Evolutionary conservation across 2,329 filamentous ascomycete species (phyloP).

Genomic region (Gremmenia infestans): DNA sequence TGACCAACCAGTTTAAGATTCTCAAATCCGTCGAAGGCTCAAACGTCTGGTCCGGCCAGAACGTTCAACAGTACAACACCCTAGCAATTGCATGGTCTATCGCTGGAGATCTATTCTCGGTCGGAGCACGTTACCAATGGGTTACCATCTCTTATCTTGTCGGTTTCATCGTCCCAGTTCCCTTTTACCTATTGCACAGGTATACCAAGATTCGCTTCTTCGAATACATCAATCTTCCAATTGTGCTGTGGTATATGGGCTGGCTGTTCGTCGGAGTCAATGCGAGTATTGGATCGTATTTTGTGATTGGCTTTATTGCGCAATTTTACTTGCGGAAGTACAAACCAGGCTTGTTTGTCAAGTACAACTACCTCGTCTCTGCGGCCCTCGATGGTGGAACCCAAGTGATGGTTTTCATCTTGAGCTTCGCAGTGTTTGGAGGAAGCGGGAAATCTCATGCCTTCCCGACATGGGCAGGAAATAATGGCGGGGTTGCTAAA

Average conservation of each 20-base stretch:
- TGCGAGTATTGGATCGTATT: conserved; percentile 33
- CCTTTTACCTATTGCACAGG: conserved; percentile 29
- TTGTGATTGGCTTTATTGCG: conserved; percentile 33
- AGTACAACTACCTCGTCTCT: conserved; percentile 73
- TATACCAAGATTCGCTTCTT: conserved; percentile 23
- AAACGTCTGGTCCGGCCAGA: conserved; percentile 44
- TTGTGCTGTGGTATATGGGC: conserved; percentile 40
- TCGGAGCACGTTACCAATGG: conserved; percentile 36
- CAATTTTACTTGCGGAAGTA: conserved; percentile 43
- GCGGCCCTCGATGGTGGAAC: conserved; percentile 67
- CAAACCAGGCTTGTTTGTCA: conserved; percentile 67
- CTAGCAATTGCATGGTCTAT: conserved; percentile 36
- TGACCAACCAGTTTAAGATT: conserved; percentile 38
- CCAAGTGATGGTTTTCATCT: conserved; percentile 60
- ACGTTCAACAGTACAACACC: conserved; percentile 42
- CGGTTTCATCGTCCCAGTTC: conserved; percentile 40
- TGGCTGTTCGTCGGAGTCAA: conserved; percentile 41
- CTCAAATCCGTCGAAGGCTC: conserved; percentile 38
- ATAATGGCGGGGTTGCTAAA: conserved; percentile 11
- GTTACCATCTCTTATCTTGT: conserved; percentile 38
- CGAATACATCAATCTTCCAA: conserved; percentile 36
- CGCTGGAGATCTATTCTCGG: conserved; percentile 38
- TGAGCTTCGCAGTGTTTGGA: conserved; percentile 54
- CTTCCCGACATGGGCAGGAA: conserved; percentile 26
- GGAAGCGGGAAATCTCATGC: conserved; percentile 21